phyloP scores from a whole-genome alignment of 441 rosid species.

The Syzygium syzygioides region DNA sequence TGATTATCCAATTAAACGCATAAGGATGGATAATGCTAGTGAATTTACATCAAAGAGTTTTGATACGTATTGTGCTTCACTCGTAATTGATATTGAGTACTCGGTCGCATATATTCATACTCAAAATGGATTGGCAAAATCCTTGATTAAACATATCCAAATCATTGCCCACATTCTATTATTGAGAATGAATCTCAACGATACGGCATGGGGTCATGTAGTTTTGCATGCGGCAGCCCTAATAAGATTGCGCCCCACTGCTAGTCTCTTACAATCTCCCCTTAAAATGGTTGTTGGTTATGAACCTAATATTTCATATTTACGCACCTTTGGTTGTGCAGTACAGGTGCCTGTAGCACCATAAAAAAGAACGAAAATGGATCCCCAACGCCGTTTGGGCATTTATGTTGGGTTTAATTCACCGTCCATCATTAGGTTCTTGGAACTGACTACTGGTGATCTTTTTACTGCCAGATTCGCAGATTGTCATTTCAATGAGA shows the following conservation, averaged over 20 bases:
- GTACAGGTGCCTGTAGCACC: not conserved
- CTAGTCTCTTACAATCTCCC: not conserved
- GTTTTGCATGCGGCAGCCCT: not conserved
- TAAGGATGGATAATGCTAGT: no score
- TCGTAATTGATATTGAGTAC: no score
- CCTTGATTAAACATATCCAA: no score
- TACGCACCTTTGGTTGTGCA: not conserved
- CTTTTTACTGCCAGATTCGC: not conserved
- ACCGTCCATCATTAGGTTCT: not conserved
- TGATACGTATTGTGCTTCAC: no score
- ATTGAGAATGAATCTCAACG: not conserved
- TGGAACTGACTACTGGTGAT: not conserved
- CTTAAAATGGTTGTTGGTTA: not conserved
- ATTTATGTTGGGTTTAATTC: not conserved
- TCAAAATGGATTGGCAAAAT: no score
- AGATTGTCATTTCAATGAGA: conserved; percentile 3
- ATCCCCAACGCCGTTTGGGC: not conserved
- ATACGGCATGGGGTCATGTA: no score
- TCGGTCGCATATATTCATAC: no score
- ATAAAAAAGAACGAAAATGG: conserved; percentile 1
- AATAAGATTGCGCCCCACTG: not conserved
- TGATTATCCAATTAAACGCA: no score
- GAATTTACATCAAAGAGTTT: no score
- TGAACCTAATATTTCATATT: not conserved
- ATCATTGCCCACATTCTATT: no score